A percentile compares a stretch with the other conserved stretches of the same genome.
phyloP scores from a whole-genome alignment of 768 basidiomycete genomes.

The Mrakia blollopis region DNA sequence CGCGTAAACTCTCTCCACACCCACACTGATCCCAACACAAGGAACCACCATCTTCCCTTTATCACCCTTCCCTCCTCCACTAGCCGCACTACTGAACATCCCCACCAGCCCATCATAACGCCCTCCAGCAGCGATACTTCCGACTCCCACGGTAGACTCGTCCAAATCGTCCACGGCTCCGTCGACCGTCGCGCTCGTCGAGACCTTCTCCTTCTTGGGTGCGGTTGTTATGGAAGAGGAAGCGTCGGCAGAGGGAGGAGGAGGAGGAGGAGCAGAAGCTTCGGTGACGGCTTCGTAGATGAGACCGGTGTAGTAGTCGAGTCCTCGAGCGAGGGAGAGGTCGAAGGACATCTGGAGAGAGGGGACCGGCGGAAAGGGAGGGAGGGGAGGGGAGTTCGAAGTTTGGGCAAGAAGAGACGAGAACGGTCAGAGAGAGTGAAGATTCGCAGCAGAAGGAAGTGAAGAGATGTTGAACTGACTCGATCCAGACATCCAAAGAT shows the following conservation, averaged over 20 bases:
- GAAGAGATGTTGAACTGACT: conserved; percentile 47
- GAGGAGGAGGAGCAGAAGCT: conserved; percentile 77
- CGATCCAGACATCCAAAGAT: conserved; percentile 74
- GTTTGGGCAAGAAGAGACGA: background rate
- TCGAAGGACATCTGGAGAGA: conserved; percentile 78
- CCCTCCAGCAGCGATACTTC: conserved; percentile 98
- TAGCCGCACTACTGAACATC: conserved; percentile 69
- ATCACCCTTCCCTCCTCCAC: conserved; percentile 48
- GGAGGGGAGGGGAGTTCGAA: background rate
- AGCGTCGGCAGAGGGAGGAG: conserved; percentile 35
- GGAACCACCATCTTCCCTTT: conserved; percentile 55
- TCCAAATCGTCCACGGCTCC: conserved; percentile 68
- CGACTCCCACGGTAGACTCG: conserved; percentile 88
- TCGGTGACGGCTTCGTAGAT: conserved; percentile 96
- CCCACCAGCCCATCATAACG: conserved; percentile 93
- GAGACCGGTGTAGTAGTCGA: conserved; percentile 98
- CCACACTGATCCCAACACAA: conserved; percentile 88
- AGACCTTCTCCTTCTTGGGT: conserved; percentile 36
- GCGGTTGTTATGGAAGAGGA: conserved; percentile 38
- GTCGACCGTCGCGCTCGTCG: conserved; percentile 48
- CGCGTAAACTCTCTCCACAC: conserved; percentile 87
- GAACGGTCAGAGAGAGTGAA: background rate
- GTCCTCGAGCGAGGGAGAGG: conserved; percentile 90
- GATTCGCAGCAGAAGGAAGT: no score
- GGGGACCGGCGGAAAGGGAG: background rate